Evolutionary conservation across 2,329 filamentous ascomycete species (phyloP).

Genomic region (Metarhizium robertsii): DNA sequence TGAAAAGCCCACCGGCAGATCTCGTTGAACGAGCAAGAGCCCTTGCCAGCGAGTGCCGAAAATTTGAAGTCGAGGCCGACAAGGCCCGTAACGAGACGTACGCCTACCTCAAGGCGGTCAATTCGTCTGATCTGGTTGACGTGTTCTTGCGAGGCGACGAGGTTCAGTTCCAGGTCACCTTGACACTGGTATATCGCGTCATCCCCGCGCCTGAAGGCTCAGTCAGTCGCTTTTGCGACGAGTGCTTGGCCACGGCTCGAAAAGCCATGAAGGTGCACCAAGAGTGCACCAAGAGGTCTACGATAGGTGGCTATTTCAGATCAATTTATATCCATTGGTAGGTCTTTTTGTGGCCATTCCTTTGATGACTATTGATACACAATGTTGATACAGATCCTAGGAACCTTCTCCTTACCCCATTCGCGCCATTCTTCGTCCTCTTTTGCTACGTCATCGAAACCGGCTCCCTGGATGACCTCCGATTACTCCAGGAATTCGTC

Average conservation of each 20-base stretch:
- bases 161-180: constrained; percentile 35
- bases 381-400: constrained; percentile 11
- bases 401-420: constrained; percentile 47
- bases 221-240: constrained; percentile 33
- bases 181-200: constrained; percentile 43
- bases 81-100: constrained; percentile 25
- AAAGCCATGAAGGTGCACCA: constrained; percentile 36
- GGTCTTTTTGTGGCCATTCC: constrained; percentile 8
- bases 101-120: constrained; percentile 26
- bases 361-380: neutral
- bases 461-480: constrained; percentile 41
- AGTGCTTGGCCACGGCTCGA: constrained; percentile 42
- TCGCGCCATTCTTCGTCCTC: constrained; percentile 50
- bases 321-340: constrained; percentile 45
- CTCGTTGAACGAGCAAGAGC: constrained; percentile 29
- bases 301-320: constrained; percentile 29
- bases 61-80: constrained; percentile 26
- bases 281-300: constrained; percentile 34
- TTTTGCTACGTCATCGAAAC: constrained; percentile 51
- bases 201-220: constrained; percentile 36
- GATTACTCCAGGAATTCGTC: constrained; percentile 46
- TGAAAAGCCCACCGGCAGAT: constrained; percentile 28
- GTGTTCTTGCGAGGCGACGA: constrained; percentile 37
- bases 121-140: constrained; percentile 30
- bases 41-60: constrained; percentile 28